Evolutionary conservation across 768 basidiomycete genomes (phyloP).

Genomic region (Termitomyces titanicus): DNA sequence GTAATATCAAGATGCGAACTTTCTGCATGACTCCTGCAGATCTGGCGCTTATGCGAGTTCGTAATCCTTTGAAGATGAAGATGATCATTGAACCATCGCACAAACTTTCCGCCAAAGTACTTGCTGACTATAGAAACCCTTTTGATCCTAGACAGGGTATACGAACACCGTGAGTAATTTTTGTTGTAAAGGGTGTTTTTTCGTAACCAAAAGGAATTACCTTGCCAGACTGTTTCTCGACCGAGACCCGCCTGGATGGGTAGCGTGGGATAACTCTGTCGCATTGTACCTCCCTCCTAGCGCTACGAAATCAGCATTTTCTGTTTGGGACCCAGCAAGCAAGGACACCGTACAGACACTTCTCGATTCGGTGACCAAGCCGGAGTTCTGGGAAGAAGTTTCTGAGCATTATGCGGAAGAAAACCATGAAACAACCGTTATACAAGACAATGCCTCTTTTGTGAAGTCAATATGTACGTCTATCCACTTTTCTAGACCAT

Average conservation of each 20-base stretch:
- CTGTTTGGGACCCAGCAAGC: conserved; percentile 57
- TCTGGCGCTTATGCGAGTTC: conserved; percentile 55
- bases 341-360: conserved; percentile 47
- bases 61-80: conserved; percentile 62
- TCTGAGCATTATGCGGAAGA: conserved; percentile 75
- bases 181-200: not conserved
- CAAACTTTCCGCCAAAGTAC: conserved; percentile 50
- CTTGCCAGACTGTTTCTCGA: conserved; percentile 48
- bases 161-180: conserved; percentile 41
- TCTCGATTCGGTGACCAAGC: conserved; percentile 39
- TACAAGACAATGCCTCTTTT: conserved; percentile 66
- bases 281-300: conserved; percentile 47
- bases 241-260: conserved; percentile 60
- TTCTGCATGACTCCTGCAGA: conserved; percentile 53
- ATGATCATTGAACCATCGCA: conserved; percentile 48
- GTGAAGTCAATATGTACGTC: conserved; percentile 73
- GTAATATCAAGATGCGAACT: conserved; percentile 80
- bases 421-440: conserved; percentile 60
- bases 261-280: conserved; percentile 53
- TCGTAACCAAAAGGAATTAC: not conserved
- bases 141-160: conserved; percentile 31
- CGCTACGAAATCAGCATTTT: conserved; percentile 44
- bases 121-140: conserved; percentile 52
- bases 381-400: conserved; percentile 66
- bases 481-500: not conserved